These are phyloP conservation scores for Liquidambar formosana DNA, from an alignment of 164 flowering plant genomes.

Conservation along the genomic window DNA sequence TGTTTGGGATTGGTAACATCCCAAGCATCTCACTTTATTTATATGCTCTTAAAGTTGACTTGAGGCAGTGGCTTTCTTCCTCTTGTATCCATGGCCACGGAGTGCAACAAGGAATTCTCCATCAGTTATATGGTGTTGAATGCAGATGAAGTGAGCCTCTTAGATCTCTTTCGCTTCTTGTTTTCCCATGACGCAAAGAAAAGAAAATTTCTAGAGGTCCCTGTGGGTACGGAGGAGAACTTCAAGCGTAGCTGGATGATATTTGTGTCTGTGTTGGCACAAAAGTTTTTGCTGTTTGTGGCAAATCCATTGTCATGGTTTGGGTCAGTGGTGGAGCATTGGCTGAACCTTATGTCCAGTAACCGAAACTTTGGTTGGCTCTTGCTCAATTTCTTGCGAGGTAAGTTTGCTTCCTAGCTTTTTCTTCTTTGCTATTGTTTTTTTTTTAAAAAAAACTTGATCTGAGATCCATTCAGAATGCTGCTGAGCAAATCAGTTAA, in stretches of 20 bases:
- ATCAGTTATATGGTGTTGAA: constrained; percentile 24
- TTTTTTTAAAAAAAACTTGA: no score
- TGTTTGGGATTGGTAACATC: no score
- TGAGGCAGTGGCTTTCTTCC: no score
- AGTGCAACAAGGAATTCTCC: constrained; percentile 21
- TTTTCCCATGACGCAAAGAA: constrained; percentile 14
- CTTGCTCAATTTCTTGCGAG: constrained; percentile 21
- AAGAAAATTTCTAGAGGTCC: constrained; percentile 25
- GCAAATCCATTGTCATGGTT: constrained; percentile 21
- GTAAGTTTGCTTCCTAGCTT: constrained; percentile 12
- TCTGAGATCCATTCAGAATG: no score
- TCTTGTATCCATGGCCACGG: background rate
- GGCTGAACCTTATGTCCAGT: constrained; percentile 24
- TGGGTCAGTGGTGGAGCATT: constrained; percentile 30
- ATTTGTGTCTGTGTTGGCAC: constrained; percentile 28
- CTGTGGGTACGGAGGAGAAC: constrained; percentile 11
- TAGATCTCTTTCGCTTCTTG: constrained; percentile 22
- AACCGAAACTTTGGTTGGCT: constrained; percentile 18
- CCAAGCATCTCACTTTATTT: no score
- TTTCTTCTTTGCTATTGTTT: no score
- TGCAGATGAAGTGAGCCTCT: constrained; percentile 24
- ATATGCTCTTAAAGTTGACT: no score
- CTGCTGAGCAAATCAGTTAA: no score
- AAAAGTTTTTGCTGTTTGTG: constrained; percentile 17
- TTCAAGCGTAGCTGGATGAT: constrained; percentile 24